Evolutionary conservation across 108 stramenopile genomes (phyloP), one percentile per base, ranked within the genome.

Genomic region (Cyclotella choctawhatcheeana): DNA sequence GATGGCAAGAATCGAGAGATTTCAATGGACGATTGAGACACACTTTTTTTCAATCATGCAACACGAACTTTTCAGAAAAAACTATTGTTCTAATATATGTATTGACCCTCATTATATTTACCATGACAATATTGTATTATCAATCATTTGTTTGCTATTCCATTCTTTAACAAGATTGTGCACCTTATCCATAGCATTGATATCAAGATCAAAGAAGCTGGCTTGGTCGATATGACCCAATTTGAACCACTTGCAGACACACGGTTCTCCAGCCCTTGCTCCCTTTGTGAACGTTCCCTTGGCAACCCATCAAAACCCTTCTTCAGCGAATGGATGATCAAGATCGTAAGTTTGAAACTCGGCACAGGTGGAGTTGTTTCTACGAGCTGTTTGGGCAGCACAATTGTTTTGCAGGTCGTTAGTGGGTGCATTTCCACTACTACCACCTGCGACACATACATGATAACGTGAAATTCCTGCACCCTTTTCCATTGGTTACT

Each of bases 221-320:
- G 37, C 61, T 25, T 61, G 52, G 17, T 54, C 64, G 27, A 83
- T 77, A 53, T 35, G 43, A 5, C 82, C 82, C 10, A 67, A 74
- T 60, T 83, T 82, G 66, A 82, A 82, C 76, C 76, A 77, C 51
- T 82, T 82, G 58, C 76, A 76, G 17, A 82, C 82, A 56, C 82
- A 82, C 14, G 16, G 34, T 45, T 82, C 47, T 0, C 82, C 82
- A 14, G 50, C 12, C 8, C 82, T 60, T 18, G 3, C 43, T 1
- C 82, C 75, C 13, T 71, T n/a, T 1, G 64, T 68, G 71, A 77
- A 82, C 13, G 37, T 52, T 14, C 82, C 82, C 43, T 73, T 71
- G 24, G 75, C 75, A 2, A 82, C 82, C 55, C 58, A 82, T 22
- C 82, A 66, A 63, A 83, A 83, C 40, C 55, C 48, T 13, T 76